Evolutionary conservation across 1,284 basidiomycete species (phyloP), one percentile per base, ranked within the genome.

Genomic region (Tetrapyrgos nigripes): DNA sequence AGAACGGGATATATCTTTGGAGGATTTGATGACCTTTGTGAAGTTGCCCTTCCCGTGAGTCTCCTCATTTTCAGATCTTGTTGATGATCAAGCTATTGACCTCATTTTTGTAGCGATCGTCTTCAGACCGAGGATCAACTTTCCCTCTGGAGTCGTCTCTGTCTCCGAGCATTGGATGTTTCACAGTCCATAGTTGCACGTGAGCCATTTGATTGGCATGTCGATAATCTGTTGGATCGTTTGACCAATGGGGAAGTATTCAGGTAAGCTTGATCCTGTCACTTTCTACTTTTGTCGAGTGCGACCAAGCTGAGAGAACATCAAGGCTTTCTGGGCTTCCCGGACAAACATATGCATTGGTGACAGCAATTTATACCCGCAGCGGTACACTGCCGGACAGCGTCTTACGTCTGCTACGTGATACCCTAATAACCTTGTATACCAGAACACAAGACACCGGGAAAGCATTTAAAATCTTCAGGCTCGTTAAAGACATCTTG

Each of bases 401-500:
- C 37, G 35, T 48, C 5, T 29, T 58, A 29, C 31, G 10, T 13
- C 46, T 53, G 21, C 21, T 81, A 13, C 62, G 74, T 45, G 57
- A 62, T 6, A 66, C 71, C 21, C 68, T 84, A 45, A 56, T 54
- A 33, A 60, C 64, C 17, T 64, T 76, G 14, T 84, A 84, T 62
- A 60, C 69, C 21, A 68, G 67, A 23, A 59, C 55, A 5, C 63
- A 70, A 1, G 74, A 76, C 17, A 55, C 73, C 44, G 23, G 57
- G 48, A 55, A 65, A 54, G 70, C 72, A n/a, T 67, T 85, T 13
- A 62, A 64, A 6, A 64, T 78, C 40, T 70, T 86, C 43, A 63
- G 60, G 50, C 58, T 62, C 6, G 56, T 83, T 11, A 72, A 69
- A 49, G 61, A 66, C 13, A 49, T 79, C 19, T 65, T 85, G 28